Evolutionary conservation across 2,329 filamentous ascomycete species (phyloP), one percentile per base, ranked within the genome.

Genomic region (Ophiostoma australiae): DNA sequence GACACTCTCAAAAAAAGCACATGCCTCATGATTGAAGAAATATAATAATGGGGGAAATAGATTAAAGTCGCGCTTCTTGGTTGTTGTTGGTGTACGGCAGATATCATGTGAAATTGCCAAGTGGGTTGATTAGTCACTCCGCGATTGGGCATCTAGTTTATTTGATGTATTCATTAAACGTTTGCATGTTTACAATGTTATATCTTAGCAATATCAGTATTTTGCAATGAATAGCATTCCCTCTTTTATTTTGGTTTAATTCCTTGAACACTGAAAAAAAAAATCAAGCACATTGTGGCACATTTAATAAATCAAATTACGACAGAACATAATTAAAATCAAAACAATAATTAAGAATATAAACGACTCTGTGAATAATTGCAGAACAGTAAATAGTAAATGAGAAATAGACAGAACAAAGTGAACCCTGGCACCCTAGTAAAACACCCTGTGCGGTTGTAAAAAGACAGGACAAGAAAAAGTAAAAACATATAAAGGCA

Each of bases 381-480:
- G 52, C 52, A 66, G 11, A 31, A 70, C 17, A 39, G 48, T 27
- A 23, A 65, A 61, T n/a, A 48, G 48, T n/a, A 17, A 65, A 61
- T n/a, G 37, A 66, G 1, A 31, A 31, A 31, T 31, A 31, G 27
- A 58, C 52, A 37, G 33, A n/a, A n/a, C 68, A 31, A 31, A 67
- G 13, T 23, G 17, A 70, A 58, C 70, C 70, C 44, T 68, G 67
- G 55, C 67, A 68, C 66, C 70, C 67, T 71, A 63, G 66, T 37
- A 61, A 37, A 68, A 48, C 31, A 70, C 63, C 63, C 63, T 66
- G 63, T 66, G 63, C 63, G 61, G 58, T 35, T 52, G 41, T 52
- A n/a, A 55, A 44, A 52, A 15, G 39, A 68, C 67, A 52, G 33
- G 39, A 52, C 39, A 68, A 68, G 44, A 68, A 52, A 68, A 41